A percentile compares a stretch with the other conserved stretches of the same genome.
phyloP scores from a whole-genome alignment of 169 alveolate genomes.

The Pseudocohnilembus persalinus region DNA sequence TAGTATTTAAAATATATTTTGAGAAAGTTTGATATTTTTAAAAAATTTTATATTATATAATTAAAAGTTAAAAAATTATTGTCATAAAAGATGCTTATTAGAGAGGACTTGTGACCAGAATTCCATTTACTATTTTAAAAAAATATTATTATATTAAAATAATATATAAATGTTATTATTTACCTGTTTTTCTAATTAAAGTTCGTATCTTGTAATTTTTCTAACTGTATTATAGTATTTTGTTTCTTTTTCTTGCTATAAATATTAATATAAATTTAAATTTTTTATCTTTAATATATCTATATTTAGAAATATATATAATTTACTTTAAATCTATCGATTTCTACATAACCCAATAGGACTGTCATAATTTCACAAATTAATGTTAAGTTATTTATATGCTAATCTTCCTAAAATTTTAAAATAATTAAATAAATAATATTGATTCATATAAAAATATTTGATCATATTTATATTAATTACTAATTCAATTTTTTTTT shows the following conservation, averaged over 20 bases:
- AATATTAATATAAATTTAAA: not conserved
- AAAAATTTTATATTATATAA: no score
- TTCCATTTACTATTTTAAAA: slow-evolving; percentile 14
- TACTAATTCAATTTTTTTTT: slow-evolving; percentile 22
- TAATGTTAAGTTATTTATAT: slow-evolving; percentile 21
- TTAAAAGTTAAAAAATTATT: no score
- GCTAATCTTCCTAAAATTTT: slow-evolving; percentile 7
- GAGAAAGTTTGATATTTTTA: no score
- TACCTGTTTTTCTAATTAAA: slow-evolving; percentile 15
- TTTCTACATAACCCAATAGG: slow-evolving; percentile 30
- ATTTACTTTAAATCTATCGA: slow-evolving; percentile 37
- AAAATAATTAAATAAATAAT: no score
- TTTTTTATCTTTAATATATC: not conserved
- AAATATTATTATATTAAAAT: not conserved
- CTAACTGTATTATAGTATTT: slow-evolving; percentile 13
- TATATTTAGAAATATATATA: not conserved
- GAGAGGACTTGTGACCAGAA: slow-evolving; percentile 20
- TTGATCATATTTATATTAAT: not conserved
- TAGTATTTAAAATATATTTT: no score
- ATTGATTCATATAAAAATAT: no score
- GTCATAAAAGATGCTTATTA: no score
- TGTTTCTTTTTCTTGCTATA: slow-evolving; percentile 37
- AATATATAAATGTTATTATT: not conserved
- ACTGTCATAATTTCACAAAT: slow-evolving; percentile 43
- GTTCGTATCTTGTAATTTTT: slow-evolving; percentile 11